A percentile compares a stretch with the other conserved stretches of the same genome.
These are phyloP conservation scores for Pterocarpus macrocarpus DNA, from an alignment of 306 rosid genomes.

Conservation along the genomic window DNA sequence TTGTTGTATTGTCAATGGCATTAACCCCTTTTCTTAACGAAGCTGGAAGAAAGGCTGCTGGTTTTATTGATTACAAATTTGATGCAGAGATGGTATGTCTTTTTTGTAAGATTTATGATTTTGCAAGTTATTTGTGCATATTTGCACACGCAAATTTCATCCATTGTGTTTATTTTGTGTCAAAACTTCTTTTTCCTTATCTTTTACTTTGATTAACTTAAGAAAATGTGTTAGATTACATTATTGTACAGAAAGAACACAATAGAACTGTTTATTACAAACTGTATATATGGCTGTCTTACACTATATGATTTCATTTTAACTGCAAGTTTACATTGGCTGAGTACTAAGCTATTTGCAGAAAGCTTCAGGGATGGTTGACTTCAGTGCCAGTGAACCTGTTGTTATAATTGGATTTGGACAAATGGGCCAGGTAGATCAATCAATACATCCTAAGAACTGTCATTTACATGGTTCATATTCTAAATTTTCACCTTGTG, in stretches of 20 bases:
- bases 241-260: background rate
- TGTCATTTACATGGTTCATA: conserved; percentile 26
- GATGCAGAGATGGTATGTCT: conserved; percentile 65
- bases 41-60: conserved; percentile 92
- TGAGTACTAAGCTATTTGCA: conserved; percentile 53
- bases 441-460: conserved; percentile 43
- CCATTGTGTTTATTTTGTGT: conserved; percentile 26
- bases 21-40: conserved; percentile 93
- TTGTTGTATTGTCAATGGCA: conserved; percentile 98
- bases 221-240: conserved; percentile 1
- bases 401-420: conserved; percentile 97
- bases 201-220: conserved; percentile 14
- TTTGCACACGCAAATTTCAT: conserved; percentile 13
- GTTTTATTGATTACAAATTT: conserved; percentile 64
- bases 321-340: conserved; percentile 43
- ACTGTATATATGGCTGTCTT: conserved; percentile 24
- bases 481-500: conserved; percentile 45
- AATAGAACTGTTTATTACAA: background rate
- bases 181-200: conserved; percentile 21
- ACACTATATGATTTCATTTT: conserved; percentile 34
- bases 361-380: conserved; percentile 65
- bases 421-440: conserved; percentile 94
- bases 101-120: conserved; percentile 17
- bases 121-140: conserved; percentile 24
- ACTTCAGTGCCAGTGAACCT: conserved; percentile 78